Conservation (phyloP, 1,139 yeast genomes). For the Suhomyces guaymorum region DNA sequence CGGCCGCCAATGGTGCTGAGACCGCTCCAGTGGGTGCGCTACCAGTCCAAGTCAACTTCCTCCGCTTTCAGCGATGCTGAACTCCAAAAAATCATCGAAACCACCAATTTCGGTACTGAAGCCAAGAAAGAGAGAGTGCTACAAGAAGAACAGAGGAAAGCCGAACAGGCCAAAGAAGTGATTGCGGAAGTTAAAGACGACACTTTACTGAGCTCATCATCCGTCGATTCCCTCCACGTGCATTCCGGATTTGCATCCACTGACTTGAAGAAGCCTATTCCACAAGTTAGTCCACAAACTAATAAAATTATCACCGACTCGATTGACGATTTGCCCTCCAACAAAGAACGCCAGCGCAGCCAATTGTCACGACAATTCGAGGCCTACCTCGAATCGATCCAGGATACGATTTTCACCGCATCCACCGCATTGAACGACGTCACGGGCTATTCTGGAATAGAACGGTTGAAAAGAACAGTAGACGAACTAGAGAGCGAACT, state of each 20-base stretch:
- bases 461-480: constrained; percentile 63
- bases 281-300: constrained; percentile 11
- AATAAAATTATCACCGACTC: constrained; percentile 24
- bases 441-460: constrained; percentile 88
- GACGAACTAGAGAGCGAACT: constrained; percentile 53
- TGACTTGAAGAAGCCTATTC: constrained; percentile 3
- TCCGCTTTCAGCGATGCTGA: constrained; percentile 15
- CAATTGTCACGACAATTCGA: constrained; percentile 40
- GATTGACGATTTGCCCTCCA: constrained; percentile 34
- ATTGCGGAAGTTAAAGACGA: no score
- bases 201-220: no score
- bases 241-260: constrained; percentile 4
- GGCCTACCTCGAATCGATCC: constrained; percentile 60
- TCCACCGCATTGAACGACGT: constrained; percentile 81
- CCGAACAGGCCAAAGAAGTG: no score
- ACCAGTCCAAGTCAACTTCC: constrained; percentile 5
- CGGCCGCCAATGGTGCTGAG: background rate
- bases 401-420: constrained; percentile 65
- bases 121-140: constrained; percentile 9
- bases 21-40: constrained; percentile 1
- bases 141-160: constrained; percentile 1
- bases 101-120: constrained; percentile 23
- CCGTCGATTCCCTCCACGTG: no score
- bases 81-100: constrained; percentile 24
- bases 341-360: constrained; percentile 25